Evolutionary conservation across 2,329 filamentous ascomycete species (phyloP).

Genomic region (Cadophora luteo-olivacea): DNA sequence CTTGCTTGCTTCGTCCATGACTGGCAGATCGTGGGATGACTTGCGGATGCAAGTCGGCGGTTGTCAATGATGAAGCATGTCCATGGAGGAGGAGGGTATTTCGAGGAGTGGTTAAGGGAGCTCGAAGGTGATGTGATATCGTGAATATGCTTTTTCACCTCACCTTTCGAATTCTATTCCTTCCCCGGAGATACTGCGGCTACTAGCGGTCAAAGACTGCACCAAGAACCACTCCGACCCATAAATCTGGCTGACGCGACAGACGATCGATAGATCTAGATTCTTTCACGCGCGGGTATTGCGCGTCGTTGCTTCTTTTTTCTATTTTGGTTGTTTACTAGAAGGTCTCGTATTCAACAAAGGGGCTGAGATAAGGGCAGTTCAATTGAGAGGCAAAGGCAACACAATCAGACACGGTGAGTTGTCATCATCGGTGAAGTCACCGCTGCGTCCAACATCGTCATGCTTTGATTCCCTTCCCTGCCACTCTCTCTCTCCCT

Average conservation of each 20-base stretch:
- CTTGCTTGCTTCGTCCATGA: conserved; percentile 58
- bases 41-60: conserved; percentile 22
- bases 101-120: not conserved
- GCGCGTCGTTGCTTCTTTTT: conserved; percentile 12
- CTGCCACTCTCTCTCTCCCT: not conserved
- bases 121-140: conserved; percentile 1
- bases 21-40: conserved; percentile 21
- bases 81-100: not conserved
- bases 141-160: not conserved
- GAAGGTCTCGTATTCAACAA: not conserved
- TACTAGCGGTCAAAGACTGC: conserved; percentile 19
- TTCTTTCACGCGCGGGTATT: conserved; percentile 11
- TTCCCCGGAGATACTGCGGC: conserved; percentile 12
- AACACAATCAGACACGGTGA: not conserved
- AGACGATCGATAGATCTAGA: conserved; percentile 13
- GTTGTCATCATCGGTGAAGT: conserved; percentile 16
- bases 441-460: conserved; percentile 9
- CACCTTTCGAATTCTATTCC: conserved; percentile 2
- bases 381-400: conserved; percentile 3
- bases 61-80: conserved; percentile 19
- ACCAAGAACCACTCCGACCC: not conserved
- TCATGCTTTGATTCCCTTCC: not conserved
- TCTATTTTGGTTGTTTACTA: conserved; percentile 3
- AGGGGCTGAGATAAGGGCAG: not conserved
- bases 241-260: not conserved